Evolutionary conservation across 2,329 filamentous ascomycete genomes (phyloP), one percentile per base, ranked within the genome.

Genomic region (Trematosphaeria pertusa): DNA sequence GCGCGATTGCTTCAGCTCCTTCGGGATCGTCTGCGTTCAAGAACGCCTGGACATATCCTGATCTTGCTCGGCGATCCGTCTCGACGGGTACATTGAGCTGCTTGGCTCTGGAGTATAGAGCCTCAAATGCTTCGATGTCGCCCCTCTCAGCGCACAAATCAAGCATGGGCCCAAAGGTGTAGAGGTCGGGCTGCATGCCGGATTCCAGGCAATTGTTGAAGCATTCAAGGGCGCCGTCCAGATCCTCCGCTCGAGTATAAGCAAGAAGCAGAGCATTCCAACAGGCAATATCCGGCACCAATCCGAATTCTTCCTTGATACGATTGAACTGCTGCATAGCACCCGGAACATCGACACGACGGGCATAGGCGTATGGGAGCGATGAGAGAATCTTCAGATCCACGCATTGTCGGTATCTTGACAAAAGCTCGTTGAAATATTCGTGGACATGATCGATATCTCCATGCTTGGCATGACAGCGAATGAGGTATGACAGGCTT

Each of bases 241-340:
- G 80, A 63, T 94, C 84, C 37, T 83, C 79, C 1, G 81, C 81
- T 56, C 84, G 84, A 14, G 80, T 79, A 69, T 91, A 82, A 2
- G 87, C 86, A 60, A 87, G 84, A 35, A 97, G 76, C 20, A 96
- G 71, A 17, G 86, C 85, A 63, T 96, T 96, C 87, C 88, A 96
- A 52, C 81, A 84, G 26, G 77, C 67, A 1, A 80, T 68, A 53
- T 84, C 82, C 5, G 86, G 87, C 32, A 75, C 56, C 12, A 87
- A 58, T 1, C 75, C 71, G 59, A 85, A 86, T 38, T 83, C 76
- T 5, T 72, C 59, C 18, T 67, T 64, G 45, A 94, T 83, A n/a
- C 79, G 76, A 36, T 83, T 64, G 50, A 97, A 87, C 26, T 86
- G 81, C 15, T 75, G 68, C 38, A 81, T 73, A 0, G 87, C 83